phyloP scores from a whole-genome alignment of 805 yeast species.

The Metschnikowia lunata region DNA sequence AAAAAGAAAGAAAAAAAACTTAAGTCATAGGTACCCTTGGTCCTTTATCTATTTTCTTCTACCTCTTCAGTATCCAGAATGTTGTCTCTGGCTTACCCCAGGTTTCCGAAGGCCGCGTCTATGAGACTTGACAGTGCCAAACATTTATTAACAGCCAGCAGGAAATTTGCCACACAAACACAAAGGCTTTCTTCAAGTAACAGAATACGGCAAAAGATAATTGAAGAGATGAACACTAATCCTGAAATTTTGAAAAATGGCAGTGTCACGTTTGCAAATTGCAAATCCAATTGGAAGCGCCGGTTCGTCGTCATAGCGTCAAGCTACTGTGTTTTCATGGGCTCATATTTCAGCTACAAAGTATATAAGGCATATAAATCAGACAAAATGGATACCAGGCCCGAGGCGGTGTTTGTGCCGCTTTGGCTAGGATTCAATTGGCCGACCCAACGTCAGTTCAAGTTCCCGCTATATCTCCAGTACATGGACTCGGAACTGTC shows the following conservation, averaged over 20 bases:
- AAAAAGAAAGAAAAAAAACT: no score
- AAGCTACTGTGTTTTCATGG: constrained; percentile 5
- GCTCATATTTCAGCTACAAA: constrained; percentile 20
- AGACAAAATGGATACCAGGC: constrained; percentile 1
- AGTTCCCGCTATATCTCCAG: constrained; percentile 24
- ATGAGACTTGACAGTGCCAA: no score
- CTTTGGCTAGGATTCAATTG: constrained; percentile 27
- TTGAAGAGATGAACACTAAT: constrained; percentile 11
- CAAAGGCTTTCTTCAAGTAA: background rate
- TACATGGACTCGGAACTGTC: constrained; percentile 24
- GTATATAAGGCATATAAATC: constrained; percentile 9
- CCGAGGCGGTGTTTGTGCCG: constrained; percentile 20
- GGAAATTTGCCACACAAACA: background rate
- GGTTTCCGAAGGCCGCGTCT: background rate
- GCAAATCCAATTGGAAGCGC: background rate
- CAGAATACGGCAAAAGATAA: constrained; percentile 4
- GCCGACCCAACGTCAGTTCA: constrained; percentile 20
- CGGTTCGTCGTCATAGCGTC: background rate
- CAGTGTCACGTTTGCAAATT: background rate
- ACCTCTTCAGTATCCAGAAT: no score
- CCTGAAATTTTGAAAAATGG: constrained; percentile 5
- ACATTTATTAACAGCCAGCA: no score
- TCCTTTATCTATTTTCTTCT: no score
- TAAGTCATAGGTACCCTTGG: no score
- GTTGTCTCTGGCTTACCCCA: background rate